phyloP scores from a whole-genome alignment of 2,329 filamentous ascomycete genomes.

The Fusarium stilboides region DNA sequence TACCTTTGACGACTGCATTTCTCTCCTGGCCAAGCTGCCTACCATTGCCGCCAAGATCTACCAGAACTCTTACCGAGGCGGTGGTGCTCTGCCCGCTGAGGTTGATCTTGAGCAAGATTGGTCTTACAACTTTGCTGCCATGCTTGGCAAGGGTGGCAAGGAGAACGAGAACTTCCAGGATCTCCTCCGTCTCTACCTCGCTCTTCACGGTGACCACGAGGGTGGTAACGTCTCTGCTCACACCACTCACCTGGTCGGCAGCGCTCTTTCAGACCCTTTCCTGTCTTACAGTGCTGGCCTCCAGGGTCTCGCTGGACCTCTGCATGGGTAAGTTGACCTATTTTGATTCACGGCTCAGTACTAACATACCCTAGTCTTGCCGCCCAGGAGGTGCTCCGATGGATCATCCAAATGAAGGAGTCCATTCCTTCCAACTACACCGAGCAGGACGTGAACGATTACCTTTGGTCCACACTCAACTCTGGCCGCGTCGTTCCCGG shows the following conservation, averaged over 20 bases:
- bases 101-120: constrained; percentile 92
- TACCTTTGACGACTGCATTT: constrained; percentile 95
- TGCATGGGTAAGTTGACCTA: constrained; percentile 64
- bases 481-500: constrained; percentile 94
- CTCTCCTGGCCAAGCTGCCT: constrained; percentile 93
- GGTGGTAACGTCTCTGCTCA: constrained; percentile 98
- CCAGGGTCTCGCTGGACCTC: constrained; percentile 92
- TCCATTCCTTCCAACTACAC: constrained; percentile 83
- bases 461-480: constrained; percentile 94
- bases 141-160: constrained; percentile 91
- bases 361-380: constrained; percentile 72
- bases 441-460: constrained; percentile 86
- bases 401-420: constrained; percentile 97
- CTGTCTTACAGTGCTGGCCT: constrained; percentile 96
- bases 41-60: constrained; percentile 98
- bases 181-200: constrained; percentile 91
- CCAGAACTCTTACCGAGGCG: constrained; percentile 87
- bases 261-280: constrained; percentile 94
- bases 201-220: constrained; percentile 97
- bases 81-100: constrained; percentile 79
- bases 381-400: constrained; percentile 96
- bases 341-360: fast-evolving
- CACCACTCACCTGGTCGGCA: constrained; percentile 93
- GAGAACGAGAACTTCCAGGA: constrained; percentile 97
- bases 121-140: constrained; percentile 98